phyloP scores from a whole-genome alignment of 352 stramenopile species.

The Phytophthora agathidicida region DNA sequence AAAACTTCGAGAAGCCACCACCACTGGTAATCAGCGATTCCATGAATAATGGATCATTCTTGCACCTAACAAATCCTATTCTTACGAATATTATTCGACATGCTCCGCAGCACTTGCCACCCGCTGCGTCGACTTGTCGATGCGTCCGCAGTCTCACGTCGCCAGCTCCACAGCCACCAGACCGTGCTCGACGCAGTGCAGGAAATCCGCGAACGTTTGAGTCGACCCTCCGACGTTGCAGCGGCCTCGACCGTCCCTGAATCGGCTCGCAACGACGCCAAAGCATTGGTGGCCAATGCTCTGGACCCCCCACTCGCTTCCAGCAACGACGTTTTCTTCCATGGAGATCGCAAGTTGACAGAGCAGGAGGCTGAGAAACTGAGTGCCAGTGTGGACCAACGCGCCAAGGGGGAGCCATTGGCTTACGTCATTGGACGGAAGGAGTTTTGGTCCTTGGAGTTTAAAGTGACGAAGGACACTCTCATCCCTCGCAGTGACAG shows the following conservation, averaged over 20 bases:
- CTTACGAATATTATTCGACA: too few relatives aligned
- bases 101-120: background rate
- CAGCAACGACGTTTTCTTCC: slow-evolving; percentile 67
- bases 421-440: slow-evolving; percentile 72
- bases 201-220: slow-evolving; percentile 33
- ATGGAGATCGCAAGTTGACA: slow-evolving; percentile 52
- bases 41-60: too few relatives aligned
- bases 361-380: slow-evolving; percentile 38
- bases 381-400: slow-evolving; percentile 20
- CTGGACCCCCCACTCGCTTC: slow-evolving; percentile 41
- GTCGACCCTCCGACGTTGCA: background rate
- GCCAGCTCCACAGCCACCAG: slow-evolving; percentile 22
- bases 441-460: slow-evolving; percentile 81
- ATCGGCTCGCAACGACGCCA: slow-evolving; percentile 46
- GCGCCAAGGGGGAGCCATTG: slow-evolving; percentile 59
- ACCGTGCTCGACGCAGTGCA: slow-evolving; percentile 22
- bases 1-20: too few relatives aligned
- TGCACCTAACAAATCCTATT: too few relatives aligned
- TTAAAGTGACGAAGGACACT: slow-evolving; percentile 58
- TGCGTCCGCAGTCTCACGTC: background rate
- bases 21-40: too few relatives aligned
- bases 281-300: slow-evolving; percentile 59
- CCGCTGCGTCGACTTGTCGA: background rate
- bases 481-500: slow-evolving; percentile 86
- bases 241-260: background rate